Percentiles rank a stretch among this genome's conserved stretches.
These are phyloP conservation scores for Naegleria fowleri DNA, from an alignment of 208 protist genomes.

Conservation along the genomic window DNA sequence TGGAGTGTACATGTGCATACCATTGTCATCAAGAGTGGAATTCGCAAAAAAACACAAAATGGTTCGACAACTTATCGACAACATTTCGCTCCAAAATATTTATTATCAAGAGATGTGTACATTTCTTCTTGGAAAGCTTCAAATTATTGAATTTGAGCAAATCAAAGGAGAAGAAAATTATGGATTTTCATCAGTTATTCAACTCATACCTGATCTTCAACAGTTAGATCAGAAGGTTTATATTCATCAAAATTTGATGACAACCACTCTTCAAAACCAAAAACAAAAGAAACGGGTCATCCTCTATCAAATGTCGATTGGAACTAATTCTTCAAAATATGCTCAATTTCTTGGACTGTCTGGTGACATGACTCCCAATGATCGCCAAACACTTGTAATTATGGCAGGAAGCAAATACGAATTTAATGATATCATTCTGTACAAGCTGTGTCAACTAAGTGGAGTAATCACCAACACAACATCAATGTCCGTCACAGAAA, in stretches of 20 bases:
- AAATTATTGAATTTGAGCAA: constrained; percentile 8
- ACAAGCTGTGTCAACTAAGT: background rate
- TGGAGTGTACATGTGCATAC: background rate
- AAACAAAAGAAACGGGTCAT: background rate
- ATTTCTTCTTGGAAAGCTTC: background rate
- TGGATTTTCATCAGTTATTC: background rate
- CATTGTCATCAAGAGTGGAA: background rate
- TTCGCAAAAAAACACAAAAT: background rate
- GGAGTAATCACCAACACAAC: background rate
- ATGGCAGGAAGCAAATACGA: background rate
- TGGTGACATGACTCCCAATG: background rate
- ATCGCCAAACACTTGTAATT: background rate
- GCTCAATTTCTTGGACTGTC: background rate
- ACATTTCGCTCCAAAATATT: background rate
- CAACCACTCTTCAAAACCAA: background rate
- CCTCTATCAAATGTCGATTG: background rate
- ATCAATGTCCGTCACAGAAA: background rate
- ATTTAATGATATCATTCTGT: background rate
- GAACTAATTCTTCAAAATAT: background rate
- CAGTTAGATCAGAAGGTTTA: background rate
- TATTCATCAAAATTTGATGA: background rate
- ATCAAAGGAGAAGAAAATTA: background rate
- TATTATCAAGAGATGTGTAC: constrained; percentile 1
- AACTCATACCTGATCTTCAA: constrained; percentile 1
- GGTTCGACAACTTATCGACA: background rate